Evolutionary conservation across 257 asterid genomes (phyloP), one percentile per base, ranked within the genome.

Genomic region (Cynanchum wilfordii): DNA sequence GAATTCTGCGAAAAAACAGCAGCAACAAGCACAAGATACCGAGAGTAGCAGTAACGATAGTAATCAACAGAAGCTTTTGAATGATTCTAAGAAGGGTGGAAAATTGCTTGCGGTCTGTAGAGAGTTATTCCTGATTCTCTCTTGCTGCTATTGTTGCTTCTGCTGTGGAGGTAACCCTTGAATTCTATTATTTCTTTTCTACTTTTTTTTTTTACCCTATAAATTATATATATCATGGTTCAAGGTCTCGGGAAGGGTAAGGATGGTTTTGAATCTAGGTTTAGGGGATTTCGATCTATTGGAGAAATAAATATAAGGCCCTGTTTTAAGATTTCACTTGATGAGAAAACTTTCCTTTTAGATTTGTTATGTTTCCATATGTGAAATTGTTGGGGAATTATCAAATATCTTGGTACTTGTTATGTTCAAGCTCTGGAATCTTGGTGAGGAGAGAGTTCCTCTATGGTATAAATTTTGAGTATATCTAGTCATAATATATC

Each of bases 121-220:
- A 67, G 97, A 90, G 33, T 19, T 84, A 25, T 57, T 89, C 70
- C 76, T 89, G 87, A 68, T 91, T 38, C 63, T 89, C 64, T 88
- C 96, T 74, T 93, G 98, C 84, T 89, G 96, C 77, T 93, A 89
- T 78, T 90, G 97, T 51, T 93, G 97, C 73, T 92, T 90, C 85
- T 85, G 95, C 86, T 93, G 96, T 79, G 96, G 97, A 83, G 98
- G 98, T 90, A 84, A 12, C 16, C 16, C 25, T n/a, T n/a, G 1
- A 47, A 9, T 12, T 58, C n/a, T 58, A 10, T 19, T 42, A 8
- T 42, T 42, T 42, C 13, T 29, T 36, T 72, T 33, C 2, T 50
- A 2, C 58, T 20, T 8, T 50, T 30, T 16, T 15, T 30, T 40
- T 11, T 19, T 20, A 25, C 7, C 7, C 29, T 13, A 7, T 68